Base-by-base conservation (phyloP, 257 asterid genomes). In the Nicotiana benthamiana region DNA sequence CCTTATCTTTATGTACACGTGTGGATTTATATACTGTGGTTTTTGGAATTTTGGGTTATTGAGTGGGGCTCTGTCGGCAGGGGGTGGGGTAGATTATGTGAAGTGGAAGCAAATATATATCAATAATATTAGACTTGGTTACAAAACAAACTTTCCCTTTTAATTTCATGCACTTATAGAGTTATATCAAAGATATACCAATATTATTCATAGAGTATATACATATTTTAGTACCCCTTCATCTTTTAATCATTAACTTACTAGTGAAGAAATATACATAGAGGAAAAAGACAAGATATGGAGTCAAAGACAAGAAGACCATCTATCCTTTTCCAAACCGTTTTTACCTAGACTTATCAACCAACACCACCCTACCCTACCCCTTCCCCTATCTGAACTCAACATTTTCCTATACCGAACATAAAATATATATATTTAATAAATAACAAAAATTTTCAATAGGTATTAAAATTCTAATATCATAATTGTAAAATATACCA, bases 251-350 rank as follows among this genome's bases (percentile, higher is more conserved):
- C 43, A 84, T 80, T 84, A 80, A 62, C 92, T 89, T 91, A 80
- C 79, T 75, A 82, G 28, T 87, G 87, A 91, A 91, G 95, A 83
- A 87, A 87, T 86, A 76, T 81, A 82, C 81, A 80, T 76, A 26
- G 75, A 43, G 82, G 82, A 80, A 83, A 83, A 75, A 62, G 82
- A 86, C 87, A 82, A 86, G 20, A 83, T 80, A 86, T 86, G 92
- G 89, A 90, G 88, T 90, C 92, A 88, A 88, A 87, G 89, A 88
- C 89, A 86, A 83, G 90, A 86, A 77, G 87, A 83, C 82, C 82
- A 84, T 84, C 88, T 81, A 81, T 90, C 92, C 83, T 84, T 82
- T 79, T 89, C 94, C 83, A 80, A 87, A 87, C 92, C 92, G 92
- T 90, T 90, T 83, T 79, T 36, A 75, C 84, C 90, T 85, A 83